phyloP scores from a whole-genome alignment of 2,329 filamentous ascomycete genomes.

The Elsinoe batatas region DNA sequence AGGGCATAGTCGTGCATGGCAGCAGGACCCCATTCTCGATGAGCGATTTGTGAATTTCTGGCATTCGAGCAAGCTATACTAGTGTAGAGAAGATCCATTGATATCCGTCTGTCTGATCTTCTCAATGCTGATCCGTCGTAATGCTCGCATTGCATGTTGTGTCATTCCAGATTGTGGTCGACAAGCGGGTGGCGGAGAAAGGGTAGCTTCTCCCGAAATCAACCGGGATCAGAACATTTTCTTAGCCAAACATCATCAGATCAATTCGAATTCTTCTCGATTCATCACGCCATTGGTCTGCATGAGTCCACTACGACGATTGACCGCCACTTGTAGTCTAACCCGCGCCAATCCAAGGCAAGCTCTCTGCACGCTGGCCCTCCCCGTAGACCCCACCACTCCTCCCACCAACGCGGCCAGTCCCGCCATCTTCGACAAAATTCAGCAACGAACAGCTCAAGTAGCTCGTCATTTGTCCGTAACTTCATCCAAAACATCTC shows the following conservation, averaged over 20 bases:
- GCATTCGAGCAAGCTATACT: constrained; percentile 38
- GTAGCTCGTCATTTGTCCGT: constrained; percentile 30
- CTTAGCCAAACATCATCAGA: background rate
- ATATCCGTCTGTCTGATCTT: background rate
- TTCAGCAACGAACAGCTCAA: constrained; percentile 30
- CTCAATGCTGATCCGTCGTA: background rate
- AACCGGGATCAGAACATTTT: background rate
- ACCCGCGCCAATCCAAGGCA: constrained; percentile 1
- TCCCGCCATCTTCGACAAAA: constrained; percentile 27
- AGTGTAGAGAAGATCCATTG: constrained; percentile 6
- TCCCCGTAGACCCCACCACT: constrained; percentile 17
- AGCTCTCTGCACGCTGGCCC: constrained; percentile 17
- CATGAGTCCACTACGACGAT: constrained; percentile 2
- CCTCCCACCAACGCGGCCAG: constrained; percentile 21
- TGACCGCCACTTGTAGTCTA: constrained; percentile 4
- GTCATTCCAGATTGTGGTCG: background rate
- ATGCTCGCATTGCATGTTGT: background rate
- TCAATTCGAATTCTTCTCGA: background rate
- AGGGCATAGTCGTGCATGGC: background rate
- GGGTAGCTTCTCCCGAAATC: constrained; percentile 8
- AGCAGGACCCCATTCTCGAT: constrained; percentile 4
- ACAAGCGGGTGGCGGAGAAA: background rate
- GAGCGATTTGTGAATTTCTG: constrained; percentile 31
- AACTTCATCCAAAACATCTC: constrained; percentile 19
- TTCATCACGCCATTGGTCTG: constrained; percentile 7